Evolutionary conservation across 768 basidiomycete species (phyloP).

Genomic region (Pulveroboletus sp.): DNA sequence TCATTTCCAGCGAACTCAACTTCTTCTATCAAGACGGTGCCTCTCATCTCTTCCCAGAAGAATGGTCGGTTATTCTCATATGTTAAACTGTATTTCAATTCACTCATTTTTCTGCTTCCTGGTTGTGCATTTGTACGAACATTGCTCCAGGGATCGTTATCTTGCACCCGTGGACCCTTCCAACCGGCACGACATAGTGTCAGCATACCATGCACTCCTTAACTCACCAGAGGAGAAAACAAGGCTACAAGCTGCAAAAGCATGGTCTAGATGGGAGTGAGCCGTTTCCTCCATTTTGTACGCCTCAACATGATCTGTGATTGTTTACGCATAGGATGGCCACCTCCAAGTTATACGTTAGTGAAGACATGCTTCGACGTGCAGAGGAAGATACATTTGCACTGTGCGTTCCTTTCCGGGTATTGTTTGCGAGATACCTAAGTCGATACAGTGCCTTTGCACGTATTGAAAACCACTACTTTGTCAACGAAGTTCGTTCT

Average conservation of each 20-base stretch:
- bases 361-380: constrained; percentile 62
- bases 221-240: constrained; percentile 67
- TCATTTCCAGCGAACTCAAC: constrained; percentile 57
- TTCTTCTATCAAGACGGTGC: constrained; percentile 94
- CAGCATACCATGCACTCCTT: constrained; percentile 81
- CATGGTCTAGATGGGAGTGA: constrained; percentile 91
- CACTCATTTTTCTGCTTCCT: neutral
- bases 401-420: constrained; percentile 45
- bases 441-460: constrained; percentile 68
- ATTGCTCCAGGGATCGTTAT: constrained; percentile 70
- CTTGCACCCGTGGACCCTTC: constrained; percentile 75
- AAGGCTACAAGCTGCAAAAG: constrained; percentile 68
- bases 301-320: neutral
- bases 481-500: constrained; percentile 68
- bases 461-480: constrained; percentile 89
- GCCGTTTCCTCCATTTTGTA: constrained; percentile 29
- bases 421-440: constrained; percentile 3
- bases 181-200: constrained; percentile 76
- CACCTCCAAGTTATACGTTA: constrained; percentile 72
- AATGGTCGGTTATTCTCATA: constrained; percentile 54
- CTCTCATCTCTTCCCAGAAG: constrained; percentile 82
- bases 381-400: constrained; percentile 76
- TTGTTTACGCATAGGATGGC: constrained; percentile 56
- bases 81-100: neutral
- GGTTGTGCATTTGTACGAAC: neutral